Conservation (phyloP, 139 green algal genomes). For the Tetradesmus obliquus region DNA sequence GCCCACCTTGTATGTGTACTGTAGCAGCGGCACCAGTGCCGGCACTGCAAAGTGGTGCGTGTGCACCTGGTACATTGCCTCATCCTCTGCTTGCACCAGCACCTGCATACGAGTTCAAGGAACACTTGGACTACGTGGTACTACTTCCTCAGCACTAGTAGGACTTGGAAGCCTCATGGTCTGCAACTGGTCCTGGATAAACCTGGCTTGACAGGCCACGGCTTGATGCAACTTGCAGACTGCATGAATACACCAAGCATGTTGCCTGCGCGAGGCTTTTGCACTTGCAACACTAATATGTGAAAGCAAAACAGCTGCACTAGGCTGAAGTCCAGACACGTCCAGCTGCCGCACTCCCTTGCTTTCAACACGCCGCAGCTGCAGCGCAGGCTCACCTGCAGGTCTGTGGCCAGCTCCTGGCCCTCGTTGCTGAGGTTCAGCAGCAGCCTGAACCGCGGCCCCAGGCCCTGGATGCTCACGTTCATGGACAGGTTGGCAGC, state of each 20-base stretch:
- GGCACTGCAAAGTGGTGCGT: slow-evolving; percentile 55
- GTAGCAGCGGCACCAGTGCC: slow-evolving; percentile 63
- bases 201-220: too few species aligned
- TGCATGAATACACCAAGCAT: too few species aligned
- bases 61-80: slow-evolving; percentile 55
- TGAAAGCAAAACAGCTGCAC: too few species aligned
- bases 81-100: slow-evolving; percentile 43
- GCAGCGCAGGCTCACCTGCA: slow-evolving; percentile 53
- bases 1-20: slow-evolving; percentile 65
- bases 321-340: too few species aligned
- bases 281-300: too few species aligned
- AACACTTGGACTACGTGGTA: not conserved
- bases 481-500: slow-evolving; percentile 63
- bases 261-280: too few species aligned
- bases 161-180: too few species aligned
- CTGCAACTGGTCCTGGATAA: too few species aligned
- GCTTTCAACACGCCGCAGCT: not conserved
- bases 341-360: too few species aligned
- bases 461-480: slow-evolving; percentile 66
- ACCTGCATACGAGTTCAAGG: not conserved
- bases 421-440: slow-evolving; percentile 73
- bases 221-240: too few species aligned
- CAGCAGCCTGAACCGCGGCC: slow-evolving; percentile 73
- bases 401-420: slow-evolving; percentile 47
- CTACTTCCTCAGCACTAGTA: not conserved